Percentiles rank a stretch among this genome's conserved stretches.
These are phyloP conservation scores for Datura wrightii DNA, from an alignment of 257 asterid genomes.

Conservation along the genomic window DNA sequence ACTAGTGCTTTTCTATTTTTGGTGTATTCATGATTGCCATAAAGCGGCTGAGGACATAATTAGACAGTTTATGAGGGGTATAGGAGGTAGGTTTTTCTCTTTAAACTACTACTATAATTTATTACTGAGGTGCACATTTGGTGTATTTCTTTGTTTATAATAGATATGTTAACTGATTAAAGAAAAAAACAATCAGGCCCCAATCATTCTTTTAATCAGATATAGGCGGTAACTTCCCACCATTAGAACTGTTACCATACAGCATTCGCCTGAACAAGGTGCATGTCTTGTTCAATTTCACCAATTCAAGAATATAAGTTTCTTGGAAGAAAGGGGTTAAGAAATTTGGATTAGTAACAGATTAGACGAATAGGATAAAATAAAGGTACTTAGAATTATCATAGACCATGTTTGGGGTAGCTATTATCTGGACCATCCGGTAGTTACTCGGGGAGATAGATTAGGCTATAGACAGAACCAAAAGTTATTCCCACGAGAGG, in stretches of 20 bases:
- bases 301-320: constrained; percentile 14
- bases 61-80: no score
- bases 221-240: background rate
- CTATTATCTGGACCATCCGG: background rate
- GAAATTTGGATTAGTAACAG: background rate
- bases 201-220: background rate
- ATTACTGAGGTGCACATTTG: no score
- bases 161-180: no score
- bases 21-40: no score
- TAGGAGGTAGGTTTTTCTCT: no score
- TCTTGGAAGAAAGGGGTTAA: background rate
- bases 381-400: background rate
- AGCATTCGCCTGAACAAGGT: background rate
- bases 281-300: background rate
- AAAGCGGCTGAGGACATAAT: no score
- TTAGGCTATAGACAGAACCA: background rate
- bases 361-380: constrained; percentile 12
- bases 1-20: no score
- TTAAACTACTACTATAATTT: no score
- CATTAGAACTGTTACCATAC: background rate
- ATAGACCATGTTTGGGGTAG: constrained; percentile 11
- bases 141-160: no score
- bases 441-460: background rate
- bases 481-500: constrained; percentile 12
- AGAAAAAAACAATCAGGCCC: no score